Evolutionary conservation across 2,329 filamentous ascomycete genomes (phyloP).

Genomic region (Xylariales sp.): DNA sequence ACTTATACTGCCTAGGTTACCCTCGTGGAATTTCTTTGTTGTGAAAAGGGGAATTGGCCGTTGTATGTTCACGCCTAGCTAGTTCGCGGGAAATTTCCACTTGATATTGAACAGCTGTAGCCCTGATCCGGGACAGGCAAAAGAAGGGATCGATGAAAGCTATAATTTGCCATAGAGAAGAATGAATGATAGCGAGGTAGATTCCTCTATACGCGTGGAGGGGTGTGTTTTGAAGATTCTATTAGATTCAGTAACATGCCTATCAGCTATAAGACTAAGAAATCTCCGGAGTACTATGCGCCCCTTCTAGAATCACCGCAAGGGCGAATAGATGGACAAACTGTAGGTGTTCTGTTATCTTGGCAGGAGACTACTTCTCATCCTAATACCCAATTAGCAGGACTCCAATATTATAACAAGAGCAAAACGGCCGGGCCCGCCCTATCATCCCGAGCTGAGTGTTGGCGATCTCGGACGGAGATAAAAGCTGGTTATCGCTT

Average conservation of each 20-base stretch:
- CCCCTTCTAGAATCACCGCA: not conserved
- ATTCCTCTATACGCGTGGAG: not conserved
- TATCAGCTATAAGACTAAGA: not conserved
- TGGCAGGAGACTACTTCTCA: not conserved
- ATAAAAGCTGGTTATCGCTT: not conserved
- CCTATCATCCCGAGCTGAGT: conserved; percentile 5
- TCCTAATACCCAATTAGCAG: not conserved
- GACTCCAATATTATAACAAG: not conserved
- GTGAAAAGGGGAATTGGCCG: not conserved
- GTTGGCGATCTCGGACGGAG: no score
- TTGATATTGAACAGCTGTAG: not conserved
- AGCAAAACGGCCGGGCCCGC: conserved; percentile 8
- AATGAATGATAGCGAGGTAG: no score
- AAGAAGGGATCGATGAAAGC: not conserved
- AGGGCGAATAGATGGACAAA: not conserved
- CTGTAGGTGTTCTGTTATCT: not conserved
- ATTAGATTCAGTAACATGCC: not conserved
- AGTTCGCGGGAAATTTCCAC: not conserved
- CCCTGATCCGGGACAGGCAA: not conserved
- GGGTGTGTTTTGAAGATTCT: not conserved
- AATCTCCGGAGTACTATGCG: no score
- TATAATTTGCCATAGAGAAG: no score
- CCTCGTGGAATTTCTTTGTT: not conserved
- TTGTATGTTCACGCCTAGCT: not conserved
- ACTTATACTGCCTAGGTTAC: not conserved